phyloP scores from a whole-genome alignment of 2,329 filamentous ascomycete genomes.

The Didymella arachidicola region DNA sequence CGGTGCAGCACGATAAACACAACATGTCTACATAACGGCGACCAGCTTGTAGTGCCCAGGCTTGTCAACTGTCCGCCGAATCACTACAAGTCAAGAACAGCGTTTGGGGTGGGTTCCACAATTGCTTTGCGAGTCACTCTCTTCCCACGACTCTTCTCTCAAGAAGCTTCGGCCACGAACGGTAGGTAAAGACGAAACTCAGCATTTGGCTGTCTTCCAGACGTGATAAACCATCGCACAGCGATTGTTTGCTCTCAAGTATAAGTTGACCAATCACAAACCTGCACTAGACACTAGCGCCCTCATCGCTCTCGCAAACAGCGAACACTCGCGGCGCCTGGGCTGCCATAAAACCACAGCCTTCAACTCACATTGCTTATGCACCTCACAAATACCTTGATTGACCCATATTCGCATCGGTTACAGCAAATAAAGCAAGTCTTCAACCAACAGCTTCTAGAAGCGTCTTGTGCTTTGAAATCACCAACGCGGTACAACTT shows the following conservation, averaged over 20 bases:
- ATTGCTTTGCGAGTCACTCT: neutral
- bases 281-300: neutral
- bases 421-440: neutral
- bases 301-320: neutral
- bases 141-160: neutral
- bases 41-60: too few relatives aligned
- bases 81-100: neutral
- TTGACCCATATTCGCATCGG: neutral
- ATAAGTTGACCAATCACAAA: neutral
- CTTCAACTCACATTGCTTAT: neutral
- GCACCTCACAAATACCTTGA: neutral
- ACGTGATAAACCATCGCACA: neutral
- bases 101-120: neutral
- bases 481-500: neutral
- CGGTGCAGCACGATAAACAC: neutral
- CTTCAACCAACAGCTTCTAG: neutral
- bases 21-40: too few relatives aligned
- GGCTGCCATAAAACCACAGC: neutral
- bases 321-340: neutral
- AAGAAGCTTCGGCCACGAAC: neutral
- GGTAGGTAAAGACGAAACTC: neutral
- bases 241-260: neutral
- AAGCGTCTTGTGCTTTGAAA: neutral
- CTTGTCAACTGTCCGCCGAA: neutral
- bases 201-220: neutral